These are phyloP conservation scores for Pisolithus thermaeus DNA, from an alignment of 1,284 basidiomycete genomes.

Conservation along the genomic window DNA sequence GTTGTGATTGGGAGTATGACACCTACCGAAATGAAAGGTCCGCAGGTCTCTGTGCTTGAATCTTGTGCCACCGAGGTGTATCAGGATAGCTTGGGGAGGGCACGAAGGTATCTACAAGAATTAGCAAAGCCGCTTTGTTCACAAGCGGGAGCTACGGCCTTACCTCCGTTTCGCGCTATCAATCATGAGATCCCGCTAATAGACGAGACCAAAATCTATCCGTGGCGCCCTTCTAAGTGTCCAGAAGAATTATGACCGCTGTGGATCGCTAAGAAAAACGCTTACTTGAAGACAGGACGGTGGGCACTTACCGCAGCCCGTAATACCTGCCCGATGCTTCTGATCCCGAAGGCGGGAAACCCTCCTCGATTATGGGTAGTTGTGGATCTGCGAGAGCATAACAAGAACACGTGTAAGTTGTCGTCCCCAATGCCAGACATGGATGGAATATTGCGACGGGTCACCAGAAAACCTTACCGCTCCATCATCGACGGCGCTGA, in stretches of 20 bases:
- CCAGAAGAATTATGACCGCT: conserved; percentile 23
- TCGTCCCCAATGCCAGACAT: too few relatives aligned
- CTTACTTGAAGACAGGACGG: conserved; percentile 21
- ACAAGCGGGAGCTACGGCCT: conserved; percentile 16
- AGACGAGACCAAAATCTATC: conserved; percentile 23
- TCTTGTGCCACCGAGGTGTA: conserved; percentile 10
- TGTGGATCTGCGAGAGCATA: too few relatives aligned
- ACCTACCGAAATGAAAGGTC: conserved; percentile 16
- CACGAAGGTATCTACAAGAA: conserved; percentile 10
- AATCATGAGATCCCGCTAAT: conserved; percentile 33
- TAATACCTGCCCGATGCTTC: conserved; percentile 33
- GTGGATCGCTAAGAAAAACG: conserved; percentile 25
- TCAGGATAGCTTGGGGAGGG: conserved; percentile 12
- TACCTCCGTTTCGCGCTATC: conserved; percentile 29
- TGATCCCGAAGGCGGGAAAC: too few relatives aligned
- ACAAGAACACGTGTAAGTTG: too few relatives aligned
- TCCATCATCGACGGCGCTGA: conserved; percentile 29
- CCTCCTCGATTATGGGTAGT: too few relatives aligned
- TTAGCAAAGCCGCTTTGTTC: conserved; percentile 23
- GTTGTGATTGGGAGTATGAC: too few relatives aligned
- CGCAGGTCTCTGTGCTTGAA: conserved; percentile 14
- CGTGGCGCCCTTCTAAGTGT: conserved; percentile 24
- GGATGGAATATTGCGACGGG: too few relatives aligned
- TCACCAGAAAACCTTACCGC: conserved; percentile 15
- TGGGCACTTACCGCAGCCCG: conserved; percentile 25